Conservation (phyloP, 2,329 filamentous ascomycete species). For the Fulvia fulva region DNA sequence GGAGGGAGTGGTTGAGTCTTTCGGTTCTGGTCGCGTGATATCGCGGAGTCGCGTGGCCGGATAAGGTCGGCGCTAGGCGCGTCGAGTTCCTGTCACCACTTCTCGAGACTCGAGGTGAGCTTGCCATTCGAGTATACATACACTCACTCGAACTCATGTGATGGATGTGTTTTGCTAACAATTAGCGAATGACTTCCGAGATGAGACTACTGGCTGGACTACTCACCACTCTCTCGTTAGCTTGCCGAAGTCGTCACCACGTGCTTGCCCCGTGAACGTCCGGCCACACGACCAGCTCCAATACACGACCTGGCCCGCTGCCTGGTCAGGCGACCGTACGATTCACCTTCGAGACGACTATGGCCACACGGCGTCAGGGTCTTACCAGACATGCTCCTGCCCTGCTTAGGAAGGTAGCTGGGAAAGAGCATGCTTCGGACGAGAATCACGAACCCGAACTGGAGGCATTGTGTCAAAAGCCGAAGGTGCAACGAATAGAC, state of each 20-base stretch:
- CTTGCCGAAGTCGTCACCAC: not conserved
- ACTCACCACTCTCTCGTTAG: too few species aligned
- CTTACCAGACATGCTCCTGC: conserved; percentile 4
- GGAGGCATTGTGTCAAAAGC: not conserved
- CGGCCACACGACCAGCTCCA: not conserved
- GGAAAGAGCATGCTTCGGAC: conserved; percentile 35
- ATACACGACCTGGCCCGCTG: too few species aligned
- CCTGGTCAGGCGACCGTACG: not conserved
- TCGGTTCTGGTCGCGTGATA: not conserved
- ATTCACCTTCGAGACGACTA: not conserved
- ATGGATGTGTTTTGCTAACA: too few species aligned
- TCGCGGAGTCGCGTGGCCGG: not conserved
- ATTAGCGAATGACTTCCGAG: too few species aligned
- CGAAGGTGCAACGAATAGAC: not conserved
- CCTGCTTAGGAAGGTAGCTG: conserved; percentile 32
- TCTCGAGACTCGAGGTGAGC: not conserved
- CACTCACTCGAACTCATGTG: not conserved
- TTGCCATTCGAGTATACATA: not conserved
- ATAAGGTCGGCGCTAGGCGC: not conserved
- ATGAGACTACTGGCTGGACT: too few species aligned
- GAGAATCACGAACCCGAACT: conserved; percentile 34
- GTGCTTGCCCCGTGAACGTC: not conserved
- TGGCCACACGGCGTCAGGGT: not conserved
- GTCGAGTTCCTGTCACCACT: not conserved
- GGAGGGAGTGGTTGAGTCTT: too few species aligned